Conservation (phyloP, 1,284 basidiomycete genomes). For the Ustilago curta region DNA sequence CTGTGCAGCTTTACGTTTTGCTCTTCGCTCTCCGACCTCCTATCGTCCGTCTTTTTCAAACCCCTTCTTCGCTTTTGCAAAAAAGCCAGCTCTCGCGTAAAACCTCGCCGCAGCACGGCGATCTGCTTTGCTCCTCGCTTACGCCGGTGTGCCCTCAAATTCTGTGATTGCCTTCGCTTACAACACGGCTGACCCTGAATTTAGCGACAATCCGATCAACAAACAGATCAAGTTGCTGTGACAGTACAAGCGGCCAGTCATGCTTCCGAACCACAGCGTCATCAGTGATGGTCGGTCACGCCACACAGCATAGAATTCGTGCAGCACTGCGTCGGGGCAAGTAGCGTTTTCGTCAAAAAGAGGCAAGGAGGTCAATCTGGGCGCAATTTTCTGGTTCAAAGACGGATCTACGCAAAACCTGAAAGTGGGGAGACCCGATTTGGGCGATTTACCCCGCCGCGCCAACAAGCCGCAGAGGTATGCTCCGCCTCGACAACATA, state of each 20-base stretch:
- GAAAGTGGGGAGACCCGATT: conserved; percentile 5
- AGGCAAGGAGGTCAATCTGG: not conserved
- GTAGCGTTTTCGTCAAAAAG: not conserved
- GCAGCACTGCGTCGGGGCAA: not conserved
- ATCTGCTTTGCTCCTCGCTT: not conserved
- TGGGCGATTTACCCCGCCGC: not conserved
- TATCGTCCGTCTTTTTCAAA: no score
- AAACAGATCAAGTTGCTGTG: not conserved
- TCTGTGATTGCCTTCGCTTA: no score
- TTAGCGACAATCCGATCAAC: not conserved
- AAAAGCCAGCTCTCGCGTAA: no score
- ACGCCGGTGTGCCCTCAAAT: not conserved
- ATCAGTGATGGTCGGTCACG: not conserved
- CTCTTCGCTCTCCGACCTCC: no score
- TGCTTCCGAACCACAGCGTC: no score
- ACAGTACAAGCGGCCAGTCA: no score
- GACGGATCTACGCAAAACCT: conserved; percentile 24
- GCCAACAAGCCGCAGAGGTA: not conserved
- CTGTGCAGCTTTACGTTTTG: not conserved
- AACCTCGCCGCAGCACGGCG: no score
- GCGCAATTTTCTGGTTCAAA: conserved; percentile 23
- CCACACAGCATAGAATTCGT: not conserved
- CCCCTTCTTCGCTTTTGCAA: no score
- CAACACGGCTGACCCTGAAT: no score
- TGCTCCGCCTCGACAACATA: not conserved